phyloP scores from a whole-genome alignment of 1,284 basidiomycete genomes.

The Sparassis latifolia region DNA sequence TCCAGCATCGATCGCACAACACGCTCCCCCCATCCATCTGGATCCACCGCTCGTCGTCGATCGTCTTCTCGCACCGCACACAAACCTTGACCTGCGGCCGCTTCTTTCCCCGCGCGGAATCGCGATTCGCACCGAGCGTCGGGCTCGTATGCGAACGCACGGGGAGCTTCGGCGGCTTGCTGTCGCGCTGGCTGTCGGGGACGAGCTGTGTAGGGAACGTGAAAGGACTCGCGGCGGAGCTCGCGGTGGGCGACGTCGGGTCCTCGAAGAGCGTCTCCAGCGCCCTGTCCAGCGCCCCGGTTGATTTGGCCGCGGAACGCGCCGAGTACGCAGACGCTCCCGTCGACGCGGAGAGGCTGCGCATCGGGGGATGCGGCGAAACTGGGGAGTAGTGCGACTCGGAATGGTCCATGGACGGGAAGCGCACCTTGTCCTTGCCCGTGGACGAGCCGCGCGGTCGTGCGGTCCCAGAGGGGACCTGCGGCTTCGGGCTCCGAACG shows the following conservation, averaged over 20 bases:
- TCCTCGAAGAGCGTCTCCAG: slow-evolving; percentile 48
- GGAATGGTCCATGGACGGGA: slow-evolving; percentile 24
- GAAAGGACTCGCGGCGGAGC: slow-evolving; percentile 14
- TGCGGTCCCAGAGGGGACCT: slow-evolving; percentile 8
- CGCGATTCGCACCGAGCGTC: slow-evolving; percentile 30
- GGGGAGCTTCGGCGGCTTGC: slow-evolving; percentile 44
- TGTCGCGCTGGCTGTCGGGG: slow-evolving; percentile 26
- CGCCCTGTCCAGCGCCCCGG: slow-evolving; percentile 34
- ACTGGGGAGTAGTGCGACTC: slow-evolving; percentile 23
- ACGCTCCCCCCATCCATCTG: slow-evolving; percentile 68
- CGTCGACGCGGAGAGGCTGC: slow-evolving; percentile 24
- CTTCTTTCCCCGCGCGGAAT: slow-evolving; percentile 19
- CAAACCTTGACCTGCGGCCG: slow-evolving; percentile 43
- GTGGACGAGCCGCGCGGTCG: slow-evolving; percentile 3
- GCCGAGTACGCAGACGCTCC: slow-evolving; percentile 20
- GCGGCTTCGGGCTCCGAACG: slow-evolving; percentile 15
- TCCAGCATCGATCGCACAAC: slow-evolving; percentile 86
- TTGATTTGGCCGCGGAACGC: slow-evolving; percentile 27
- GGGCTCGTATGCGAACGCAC: slow-evolving; percentile 47
- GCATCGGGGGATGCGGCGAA: slow-evolving; percentile 20
- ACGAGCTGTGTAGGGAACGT: slow-evolving; percentile 25
- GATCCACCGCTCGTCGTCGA: slow-evolving; percentile 79
- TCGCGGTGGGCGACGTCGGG: slow-evolving; percentile 23
- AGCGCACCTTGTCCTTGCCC: slow-evolving; percentile 17
- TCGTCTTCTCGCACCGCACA: slow-evolving; percentile 56